Evolutionary conservation across 148 eudicot genomes (phyloP).

Genomic region (Nepenthes gracilis): DNA sequence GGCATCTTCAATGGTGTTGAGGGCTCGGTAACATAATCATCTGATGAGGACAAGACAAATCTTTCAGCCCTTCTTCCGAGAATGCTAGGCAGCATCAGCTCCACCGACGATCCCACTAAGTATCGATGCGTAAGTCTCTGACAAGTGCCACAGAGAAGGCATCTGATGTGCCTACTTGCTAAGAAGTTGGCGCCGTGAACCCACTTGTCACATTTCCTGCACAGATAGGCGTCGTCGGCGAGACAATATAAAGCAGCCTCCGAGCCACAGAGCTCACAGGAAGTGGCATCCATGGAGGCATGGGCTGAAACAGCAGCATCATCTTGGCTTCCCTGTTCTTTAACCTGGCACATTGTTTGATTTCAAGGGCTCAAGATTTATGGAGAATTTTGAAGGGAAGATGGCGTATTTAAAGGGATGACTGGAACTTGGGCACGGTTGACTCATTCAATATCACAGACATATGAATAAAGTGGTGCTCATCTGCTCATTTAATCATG

Average conservation of each 20-base stretch:
- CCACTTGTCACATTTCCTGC: conserved; percentile 27
- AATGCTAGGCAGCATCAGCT: conserved; percentile 7
- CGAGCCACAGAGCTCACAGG: conserved; percentile 24
- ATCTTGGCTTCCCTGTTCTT: no score
- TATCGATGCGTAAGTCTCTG: conserved; percentile 18
- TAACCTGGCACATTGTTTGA: no score
- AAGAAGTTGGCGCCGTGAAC: conserved; percentile 37
- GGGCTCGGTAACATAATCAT: background rate
- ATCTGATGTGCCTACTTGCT: conserved; percentile 24
- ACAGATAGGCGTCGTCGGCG: conserved; percentile 26
- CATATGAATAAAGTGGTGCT: no score
- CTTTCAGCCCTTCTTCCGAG: conserved; percentile 9
- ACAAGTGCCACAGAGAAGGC: conserved; percentile 22
- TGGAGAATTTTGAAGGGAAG: no score
- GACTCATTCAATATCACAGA: no score
- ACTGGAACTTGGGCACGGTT: no score
- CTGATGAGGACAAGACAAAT: background rate
- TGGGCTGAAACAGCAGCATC: no score
- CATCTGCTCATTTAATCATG: no score
- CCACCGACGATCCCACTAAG: conserved; percentile 13
- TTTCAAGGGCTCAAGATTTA: no score
- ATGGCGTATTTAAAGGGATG: no score
- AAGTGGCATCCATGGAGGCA: background rate
- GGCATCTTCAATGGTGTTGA: conserved; percentile 1
- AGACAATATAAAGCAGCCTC: conserved; percentile 21